A percentile compares a stretch with the other conserved stretches of the same genome.
Evolutionary conservation across 331 rosid genomes (phyloP).

Genomic region (Arachis monticola): DNA sequence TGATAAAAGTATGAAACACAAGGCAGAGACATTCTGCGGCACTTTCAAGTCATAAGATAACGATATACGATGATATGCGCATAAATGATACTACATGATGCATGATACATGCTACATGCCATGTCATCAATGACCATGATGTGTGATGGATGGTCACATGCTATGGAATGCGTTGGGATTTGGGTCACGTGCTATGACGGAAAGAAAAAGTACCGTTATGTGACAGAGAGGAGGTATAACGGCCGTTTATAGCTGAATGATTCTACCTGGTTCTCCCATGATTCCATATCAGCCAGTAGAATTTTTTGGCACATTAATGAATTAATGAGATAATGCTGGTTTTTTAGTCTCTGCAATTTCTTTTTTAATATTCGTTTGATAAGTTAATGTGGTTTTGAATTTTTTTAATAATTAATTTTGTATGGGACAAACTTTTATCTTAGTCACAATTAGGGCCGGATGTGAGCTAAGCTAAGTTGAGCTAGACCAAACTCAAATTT

Average conservation of each 20-base stretch:
- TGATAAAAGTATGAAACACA: conserved; percentile 9
- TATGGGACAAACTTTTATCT: too few relatives aligned
- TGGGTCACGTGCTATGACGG: conserved; percentile 37
- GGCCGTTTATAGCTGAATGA: conserved; percentile 36
- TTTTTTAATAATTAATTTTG: too few relatives aligned
- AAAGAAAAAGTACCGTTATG: conserved; percentile 28
- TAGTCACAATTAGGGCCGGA: too few relatives aligned
- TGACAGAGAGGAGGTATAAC: conserved; percentile 17
- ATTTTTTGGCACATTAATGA: too few relatives aligned
- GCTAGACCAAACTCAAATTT: too few relatives aligned
- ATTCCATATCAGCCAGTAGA: too few relatives aligned
- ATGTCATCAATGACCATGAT: conserved; percentile 6
- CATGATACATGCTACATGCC: neutral
- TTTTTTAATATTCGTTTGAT: too few relatives aligned
- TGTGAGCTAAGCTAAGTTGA: too few relatives aligned
- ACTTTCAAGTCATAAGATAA: conserved; percentile 18
- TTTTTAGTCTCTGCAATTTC: too few relatives aligned
- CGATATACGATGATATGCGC: conserved; percentile 8
- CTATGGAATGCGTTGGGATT: conserved; percentile 34
- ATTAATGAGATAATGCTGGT: too few relatives aligned
- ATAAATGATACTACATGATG: neutral
- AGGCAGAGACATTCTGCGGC: conserved; percentile 28
- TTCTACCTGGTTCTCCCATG: too few relatives aligned
- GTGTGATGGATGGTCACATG: conserved; percentile 8
- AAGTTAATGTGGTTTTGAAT: too few relatives aligned